A percentile compares a stretch with the other conserved stretches of the same genome.
These are phyloP conservation scores for Trichocladium antarcticum DNA, from an alignment of 495 filamentous ascomycete genomes.

Conservation along the genomic window DNA sequence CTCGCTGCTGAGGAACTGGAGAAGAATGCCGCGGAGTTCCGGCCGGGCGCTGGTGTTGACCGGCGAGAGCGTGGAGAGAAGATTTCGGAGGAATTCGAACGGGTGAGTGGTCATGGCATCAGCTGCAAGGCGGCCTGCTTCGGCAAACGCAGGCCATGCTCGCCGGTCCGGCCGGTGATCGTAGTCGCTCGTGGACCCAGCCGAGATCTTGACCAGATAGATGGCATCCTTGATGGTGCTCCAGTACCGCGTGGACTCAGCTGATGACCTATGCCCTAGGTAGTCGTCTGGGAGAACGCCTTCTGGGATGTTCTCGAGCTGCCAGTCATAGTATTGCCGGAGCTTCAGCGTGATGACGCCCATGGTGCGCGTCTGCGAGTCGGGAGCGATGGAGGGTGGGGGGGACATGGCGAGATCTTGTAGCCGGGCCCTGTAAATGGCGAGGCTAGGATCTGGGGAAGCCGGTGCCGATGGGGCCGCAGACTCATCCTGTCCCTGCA, in stretches of 20 bases:
- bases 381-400: constrained; percentile 12
- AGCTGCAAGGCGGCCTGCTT: constrained; percentile 19
- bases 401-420: constrained; percentile 13
- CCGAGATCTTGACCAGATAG: constrained; percentile 25
- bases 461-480: not conserved
- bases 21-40: constrained; percentile 21
- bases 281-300: constrained; percentile 24
- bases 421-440: constrained; percentile 18
- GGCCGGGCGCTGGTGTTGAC: constrained; percentile 23
- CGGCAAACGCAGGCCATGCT: constrained; percentile 21
- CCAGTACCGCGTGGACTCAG: constrained; percentile 23
- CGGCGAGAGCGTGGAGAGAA: constrained; percentile 24
- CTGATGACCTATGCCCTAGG: constrained; percentile 13
- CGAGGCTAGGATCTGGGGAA: constrained; percentile 12
- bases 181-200: constrained; percentile 9
- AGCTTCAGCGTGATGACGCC: constrained; percentile 21
- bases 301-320: constrained; percentile 19
- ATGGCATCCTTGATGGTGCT: constrained; percentile 23
- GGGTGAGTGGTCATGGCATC: constrained; percentile 24
- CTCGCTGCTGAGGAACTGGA: constrained; percentile 21
- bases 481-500: not conserved
- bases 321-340: constrained; percentile 24
- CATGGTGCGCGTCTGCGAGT: constrained; percentile 18
- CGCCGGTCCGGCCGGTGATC: constrained; percentile 14
- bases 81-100: constrained; percentile 27